These are phyloP conservation scores for Halocafeteria seosinensis DNA, from an alignment of 108 stramenopile genomes.

Conservation along the genomic window DNA sequence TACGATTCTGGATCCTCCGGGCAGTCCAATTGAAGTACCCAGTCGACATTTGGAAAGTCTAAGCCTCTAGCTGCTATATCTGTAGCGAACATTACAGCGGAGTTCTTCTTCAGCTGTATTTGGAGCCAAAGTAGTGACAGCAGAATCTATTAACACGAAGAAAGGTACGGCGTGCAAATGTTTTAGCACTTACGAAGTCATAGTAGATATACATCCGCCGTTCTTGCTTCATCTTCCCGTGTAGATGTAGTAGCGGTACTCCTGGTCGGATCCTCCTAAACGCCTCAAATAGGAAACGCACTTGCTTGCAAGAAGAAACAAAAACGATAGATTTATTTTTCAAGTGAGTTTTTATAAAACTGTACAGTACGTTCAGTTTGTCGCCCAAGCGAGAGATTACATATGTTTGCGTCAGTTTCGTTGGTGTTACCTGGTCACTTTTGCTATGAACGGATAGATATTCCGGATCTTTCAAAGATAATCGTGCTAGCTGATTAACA, in stretches of 20 bases:
- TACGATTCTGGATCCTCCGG: slow-evolving; percentile 71
- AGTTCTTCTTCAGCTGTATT: slow-evolving; percentile 34
- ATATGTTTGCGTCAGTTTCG: slow-evolving; percentile 60
- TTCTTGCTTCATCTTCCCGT: slow-evolving; percentile 86
- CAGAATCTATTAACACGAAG: slow-evolving; percentile 4
- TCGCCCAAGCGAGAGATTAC: slow-evolving; percentile 63
- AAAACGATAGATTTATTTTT: slow-evolving; percentile 86
- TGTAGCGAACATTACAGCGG: slow-evolving; percentile 82
- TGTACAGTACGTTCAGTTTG: slow-evolving; percentile 81
- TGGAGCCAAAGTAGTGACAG: too few species aligned
- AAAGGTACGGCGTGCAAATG: slow-evolving; percentile 3
- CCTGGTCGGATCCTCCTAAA: slow-evolving; percentile 85
- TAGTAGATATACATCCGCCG: slow-evolving; percentile 80
- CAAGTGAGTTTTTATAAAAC: slow-evolving; percentile 84
- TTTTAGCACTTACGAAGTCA: too few species aligned
- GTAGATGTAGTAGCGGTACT: slow-evolving; percentile 79
- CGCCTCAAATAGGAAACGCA: slow-evolving; percentile 68
- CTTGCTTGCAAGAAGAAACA: slow-evolving; percentile 82
- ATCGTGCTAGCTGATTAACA: slow-evolving; percentile 10
- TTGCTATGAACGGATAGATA: slow-evolving; percentile 14
- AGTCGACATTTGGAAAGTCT: slow-evolving; percentile 89
- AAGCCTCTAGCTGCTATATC: slow-evolving; percentile 87
- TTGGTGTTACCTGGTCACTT: slow-evolving; percentile 43
- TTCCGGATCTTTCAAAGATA: slow-evolving; percentile 7
- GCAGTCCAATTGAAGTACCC: slow-evolving; percentile 93